A percentile compares a stretch with the other conserved stretches of the same genome.
phyloP scores from a whole-genome alignment of 192 early-diverging fungal genomes.

The Dissophora globulifera region DNA sequence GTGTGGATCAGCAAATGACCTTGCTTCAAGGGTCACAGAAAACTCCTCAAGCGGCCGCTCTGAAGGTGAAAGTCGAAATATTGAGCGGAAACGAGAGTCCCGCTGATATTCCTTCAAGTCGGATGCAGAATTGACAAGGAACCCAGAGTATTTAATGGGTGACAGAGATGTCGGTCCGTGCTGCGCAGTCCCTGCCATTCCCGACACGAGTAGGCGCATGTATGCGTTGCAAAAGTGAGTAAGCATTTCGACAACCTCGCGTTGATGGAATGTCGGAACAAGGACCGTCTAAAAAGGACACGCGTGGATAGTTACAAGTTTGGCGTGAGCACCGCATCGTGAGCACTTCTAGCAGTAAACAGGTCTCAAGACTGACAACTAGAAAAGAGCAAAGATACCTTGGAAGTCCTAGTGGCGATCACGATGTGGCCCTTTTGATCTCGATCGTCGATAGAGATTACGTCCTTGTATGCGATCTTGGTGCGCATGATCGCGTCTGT shows the following conservation, averaged over 20 bases:
- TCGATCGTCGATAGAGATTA: slow-evolving; percentile 19
- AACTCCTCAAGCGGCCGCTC: slow-evolving; percentile 17
- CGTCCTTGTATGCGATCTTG: slow-evolving; percentile 31
- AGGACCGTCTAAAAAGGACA: slow-evolving; percentile 26
- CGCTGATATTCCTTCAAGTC: slow-evolving; percentile 22
- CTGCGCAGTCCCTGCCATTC: not conserved
- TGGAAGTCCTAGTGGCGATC: slow-evolving; percentile 17
- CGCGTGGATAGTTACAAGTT: too few relatives aligned
- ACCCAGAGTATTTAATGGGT: too few relatives aligned
- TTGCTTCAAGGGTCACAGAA: slow-evolving; percentile 27
- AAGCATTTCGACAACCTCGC: slow-evolving; percentile 35
- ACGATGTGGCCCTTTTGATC: slow-evolving; percentile 31
- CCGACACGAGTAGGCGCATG: slow-evolving; percentile 23
- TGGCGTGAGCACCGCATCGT: too few relatives aligned
- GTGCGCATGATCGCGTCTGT: slow-evolving; percentile 5
- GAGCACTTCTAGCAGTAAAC: too few relatives aligned
- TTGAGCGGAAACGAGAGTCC: slow-evolving; percentile 7
- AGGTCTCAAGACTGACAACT: too few relatives aligned
- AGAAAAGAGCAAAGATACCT: too few relatives aligned
- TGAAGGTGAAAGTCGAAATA: slow-evolving; percentile 24
- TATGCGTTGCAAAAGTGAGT: slow-evolving; percentile 46
- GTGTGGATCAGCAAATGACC: slow-evolving; percentile 9
- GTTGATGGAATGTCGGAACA: slow-evolving; percentile 35
- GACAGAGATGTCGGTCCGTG: too few relatives aligned
- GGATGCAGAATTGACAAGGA: slow-evolving; percentile 17